These are phyloP conservation scores for Pyrenochaeta sp. DNA, from an alignment of 2,329 filamentous ascomycete species.

Conservation along the genomic window DNA sequence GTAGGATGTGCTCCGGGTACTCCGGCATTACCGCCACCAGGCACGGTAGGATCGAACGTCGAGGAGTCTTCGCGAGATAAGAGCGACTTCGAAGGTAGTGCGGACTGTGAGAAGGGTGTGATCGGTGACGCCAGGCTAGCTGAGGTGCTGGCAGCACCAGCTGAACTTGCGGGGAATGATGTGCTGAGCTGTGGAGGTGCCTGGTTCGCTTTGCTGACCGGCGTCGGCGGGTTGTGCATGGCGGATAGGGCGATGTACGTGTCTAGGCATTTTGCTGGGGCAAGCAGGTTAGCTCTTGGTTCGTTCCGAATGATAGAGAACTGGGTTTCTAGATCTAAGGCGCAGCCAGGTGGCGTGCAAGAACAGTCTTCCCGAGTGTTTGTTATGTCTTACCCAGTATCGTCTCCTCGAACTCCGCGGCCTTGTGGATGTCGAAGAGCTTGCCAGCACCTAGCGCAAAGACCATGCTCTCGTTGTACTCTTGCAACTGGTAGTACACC, in stretches of 20 bases:
- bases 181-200: conserved; percentile 76
- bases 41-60: conserved; percentile 65
- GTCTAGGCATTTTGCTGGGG: conserved; percentile 86
- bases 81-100: conserved; percentile 90
- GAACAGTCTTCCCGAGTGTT: not conserved
- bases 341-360: not conserved
- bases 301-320: not conserved
- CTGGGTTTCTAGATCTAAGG: not conserved
- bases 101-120: conserved; percentile 93
- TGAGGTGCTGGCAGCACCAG: conserved; percentile 71
- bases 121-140: conserved; percentile 82
- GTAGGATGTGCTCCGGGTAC: conserved; percentile 63
- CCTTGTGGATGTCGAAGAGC: conserved; percentile 89
- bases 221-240: conserved; percentile 63
- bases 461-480: conserved; percentile 99
- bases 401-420: conserved; percentile 97
- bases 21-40: conserved; percentile 64
- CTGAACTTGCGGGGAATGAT: conserved; percentile 73
- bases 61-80: conserved; percentile 80
- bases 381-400: conserved; percentile 74
- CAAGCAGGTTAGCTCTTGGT: conserved; percentile 21
- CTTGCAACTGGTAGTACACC: conserved; percentile 98
- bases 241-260: conserved; percentile 89
- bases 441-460: conserved; percentile 95
- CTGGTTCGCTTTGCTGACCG: conserved; percentile 58